phyloP scores from a whole-genome alignment of 2,329 filamentous ascomycete species.

The Phialocephala sp. region DNA sequence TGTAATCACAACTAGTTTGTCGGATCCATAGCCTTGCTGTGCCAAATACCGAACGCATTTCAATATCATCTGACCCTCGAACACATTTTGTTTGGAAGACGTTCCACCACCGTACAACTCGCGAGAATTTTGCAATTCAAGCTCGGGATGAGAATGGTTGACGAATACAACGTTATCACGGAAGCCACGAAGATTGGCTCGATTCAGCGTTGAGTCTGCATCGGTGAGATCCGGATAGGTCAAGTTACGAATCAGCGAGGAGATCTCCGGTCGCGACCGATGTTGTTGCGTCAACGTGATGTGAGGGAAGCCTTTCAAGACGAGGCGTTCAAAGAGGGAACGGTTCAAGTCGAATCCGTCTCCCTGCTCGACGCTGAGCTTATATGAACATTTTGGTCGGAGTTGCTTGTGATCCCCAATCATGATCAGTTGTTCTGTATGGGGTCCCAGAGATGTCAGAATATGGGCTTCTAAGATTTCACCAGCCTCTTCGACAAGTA shows the following conservation, averaged over 20 bases:
- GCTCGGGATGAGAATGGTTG: constrained; percentile 64
- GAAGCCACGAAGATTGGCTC: constrained; percentile 60
- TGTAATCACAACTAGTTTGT: constrained; percentile 70
- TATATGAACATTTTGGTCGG: constrained; percentile 69
- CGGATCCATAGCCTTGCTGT: constrained; percentile 72
- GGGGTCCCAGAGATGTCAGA: constrained; percentile 60
- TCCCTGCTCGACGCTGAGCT: constrained; percentile 65
- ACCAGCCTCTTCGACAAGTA: constrained; percentile 73
- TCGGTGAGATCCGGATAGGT: constrained; percentile 69
- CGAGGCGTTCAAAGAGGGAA: constrained; percentile 72
- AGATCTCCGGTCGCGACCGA: constrained; percentile 73
- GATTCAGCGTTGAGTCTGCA: constrained; percentile 52
- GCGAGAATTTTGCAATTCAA: constrained; percentile 46
- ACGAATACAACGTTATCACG: constrained; percentile 67
- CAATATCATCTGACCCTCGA: constrained; percentile 70
- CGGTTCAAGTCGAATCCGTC: constrained; percentile 70
- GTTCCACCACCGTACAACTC: constrained; percentile 57
- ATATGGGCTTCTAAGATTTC: constrained; percentile 75
- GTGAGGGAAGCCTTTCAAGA: constrained; percentile 59
- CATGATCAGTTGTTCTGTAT: constrained; percentile 67
- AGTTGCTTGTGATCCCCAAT: constrained; percentile 79
- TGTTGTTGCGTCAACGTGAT: constrained; percentile 66
- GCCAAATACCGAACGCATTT: constrained; percentile 69
- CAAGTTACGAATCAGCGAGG: constrained; percentile 58
- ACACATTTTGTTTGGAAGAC: constrained; percentile 65